Evolutionary conservation across 495 filamentous ascomycete species (phyloP).

Genomic region (Lasiosphaeria ovina): DNA sequence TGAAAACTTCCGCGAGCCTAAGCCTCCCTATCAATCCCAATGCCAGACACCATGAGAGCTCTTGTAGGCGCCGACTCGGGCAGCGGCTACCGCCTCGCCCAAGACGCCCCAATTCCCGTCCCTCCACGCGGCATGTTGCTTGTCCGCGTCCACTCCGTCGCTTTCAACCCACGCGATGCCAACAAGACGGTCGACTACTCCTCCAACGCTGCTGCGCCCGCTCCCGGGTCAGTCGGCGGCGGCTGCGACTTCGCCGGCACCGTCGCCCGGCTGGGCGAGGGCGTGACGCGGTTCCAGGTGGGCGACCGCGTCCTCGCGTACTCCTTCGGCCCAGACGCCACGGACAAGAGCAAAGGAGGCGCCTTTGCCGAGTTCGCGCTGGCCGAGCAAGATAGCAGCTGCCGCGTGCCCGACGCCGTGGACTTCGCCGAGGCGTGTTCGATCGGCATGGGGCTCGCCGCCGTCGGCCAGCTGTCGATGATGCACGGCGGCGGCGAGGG

Average conservation of each 20-base stretch:
- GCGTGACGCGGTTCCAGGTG: constrained; percentile 4
- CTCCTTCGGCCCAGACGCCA: constrained; percentile 2
- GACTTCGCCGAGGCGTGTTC: not conserved
- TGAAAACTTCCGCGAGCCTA: not conserved
- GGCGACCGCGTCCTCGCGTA: constrained; percentile 11
- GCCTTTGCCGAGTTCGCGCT: constrained; percentile 10
- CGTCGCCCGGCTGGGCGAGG: constrained; percentile 1
- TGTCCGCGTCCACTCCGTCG: not conserved
- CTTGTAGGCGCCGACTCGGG: constrained; percentile 5
- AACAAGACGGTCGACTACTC: constrained; percentile 9
- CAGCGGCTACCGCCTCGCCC: constrained; percentile 1
- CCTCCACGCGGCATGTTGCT: constrained; percentile 7
- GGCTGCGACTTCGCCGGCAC: constrained; percentile 12
- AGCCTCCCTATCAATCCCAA: constrained; percentile 1
- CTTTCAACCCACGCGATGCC: constrained; percentile 10
- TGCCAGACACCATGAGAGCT: constrained; percentile 6
- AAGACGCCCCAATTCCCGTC: constrained; percentile 4
- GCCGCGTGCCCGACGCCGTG: constrained; percentile 3
- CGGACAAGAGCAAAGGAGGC: constrained; percentile 8
- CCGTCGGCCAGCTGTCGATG: not conserved
- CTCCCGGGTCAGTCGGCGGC: constrained; percentile 1
- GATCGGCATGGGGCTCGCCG: constrained; percentile 8
- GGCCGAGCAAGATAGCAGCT: not conserved
- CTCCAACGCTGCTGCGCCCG: not conserved
- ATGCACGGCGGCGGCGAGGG: not conserved